Base-by-base conservation (phyloP, 768 basidiomycete genomes). In the Tylopilus sp. region DNA sequence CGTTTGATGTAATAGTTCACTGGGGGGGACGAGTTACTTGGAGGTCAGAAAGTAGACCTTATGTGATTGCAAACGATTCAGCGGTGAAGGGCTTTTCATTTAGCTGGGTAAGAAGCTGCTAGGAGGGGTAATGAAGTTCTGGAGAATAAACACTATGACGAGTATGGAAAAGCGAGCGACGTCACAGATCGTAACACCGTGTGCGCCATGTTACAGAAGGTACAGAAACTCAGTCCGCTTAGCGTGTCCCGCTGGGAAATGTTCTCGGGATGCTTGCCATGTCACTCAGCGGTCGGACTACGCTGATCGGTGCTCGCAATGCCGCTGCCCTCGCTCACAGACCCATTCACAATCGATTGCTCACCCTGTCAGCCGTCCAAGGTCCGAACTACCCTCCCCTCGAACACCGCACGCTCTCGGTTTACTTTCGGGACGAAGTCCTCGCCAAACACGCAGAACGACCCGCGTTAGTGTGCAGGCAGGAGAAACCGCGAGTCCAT, bases 401-500 rank as follows among this genome's bases (percentile, higher is more conserved):
- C 26, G 77, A 75, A 26, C 60, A 67, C 26, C 72, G 76, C 25
- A 87, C 86, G 0, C 75, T 88, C 26, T 70, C 80, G 7, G 69
- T 74, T n/a, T 89, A 80, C 70, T 89, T 89, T 64, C 65, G 62
- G 13, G 68, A 73, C 4, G 75, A 81, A 31, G 75, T 91, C 48
- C 68, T 91, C 12, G 68, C 61, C 11, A 73, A 71, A 31, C 70
- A 82, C 53, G 64, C 70, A 15, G 64, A 70, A 3, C 71, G 81
- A 18, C 81, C 84, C 0, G 89, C 86, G 0, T 71, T 92, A 20
- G 77, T 88, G 25, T 86, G 82, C 49, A 72, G 77, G 35, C 73
- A 79, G 40, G 90, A 92, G 61, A 63, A 48, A 17, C 75, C 82
- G 10, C 67, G 76, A 3, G 67, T 76, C 0, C 82, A 88, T 64